phyloP scores from a whole-genome alignment of 371 early-diverging fungal genomes.

The Rhizopus delemar region DNA sequence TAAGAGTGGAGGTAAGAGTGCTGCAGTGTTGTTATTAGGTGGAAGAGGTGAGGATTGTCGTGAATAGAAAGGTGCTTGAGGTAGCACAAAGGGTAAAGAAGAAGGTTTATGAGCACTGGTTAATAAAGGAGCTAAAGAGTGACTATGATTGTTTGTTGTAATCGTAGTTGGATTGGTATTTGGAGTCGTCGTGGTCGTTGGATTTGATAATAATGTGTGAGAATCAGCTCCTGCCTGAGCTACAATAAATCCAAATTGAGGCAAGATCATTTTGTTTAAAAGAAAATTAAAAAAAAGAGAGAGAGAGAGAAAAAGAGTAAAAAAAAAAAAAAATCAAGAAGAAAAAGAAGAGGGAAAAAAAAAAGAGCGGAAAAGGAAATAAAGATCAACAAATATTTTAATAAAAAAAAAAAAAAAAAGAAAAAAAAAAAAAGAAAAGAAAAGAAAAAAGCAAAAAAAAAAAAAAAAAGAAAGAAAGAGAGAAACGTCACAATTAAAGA shows the following conservation, averaged over 20 bases:
- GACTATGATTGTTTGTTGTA: neutral
- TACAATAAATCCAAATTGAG: constrained; percentile 54
- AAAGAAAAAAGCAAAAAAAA: too few relatives aligned
- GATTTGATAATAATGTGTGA: constrained; percentile 20
- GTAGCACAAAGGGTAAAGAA: constrained; percentile 5
- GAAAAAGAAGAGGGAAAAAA: constrained; percentile 4
- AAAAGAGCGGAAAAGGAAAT: constrained; percentile 6
- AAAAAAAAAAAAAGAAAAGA: too few relatives aligned
- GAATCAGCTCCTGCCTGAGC: constrained; percentile 54
- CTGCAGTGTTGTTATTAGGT: constrained; percentile 1
- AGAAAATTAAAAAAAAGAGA: constrained; percentile 7
- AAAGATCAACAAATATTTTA: constrained; percentile 7
- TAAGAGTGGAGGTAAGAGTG: constrained; percentile 9
- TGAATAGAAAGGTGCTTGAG: constrained; percentile 18
- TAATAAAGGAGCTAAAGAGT: constrained; percentile 17
- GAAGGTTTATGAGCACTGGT: constrained; percentile 5
- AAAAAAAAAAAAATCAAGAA: constrained; percentile 11
- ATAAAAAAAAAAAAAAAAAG: neutral
- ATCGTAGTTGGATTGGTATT: constrained; percentile 4
- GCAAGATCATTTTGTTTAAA: constrained; percentile 57
- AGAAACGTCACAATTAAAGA: constrained; percentile 9
- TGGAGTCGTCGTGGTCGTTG: constrained; percentile 6
- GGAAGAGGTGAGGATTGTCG: constrained; percentile 20
- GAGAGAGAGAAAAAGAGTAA: constrained; percentile 13
- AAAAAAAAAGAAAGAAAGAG: neutral